A percentile compares a stretch with the other conserved stretches of the same genome.
Evolutionary conservation across 169 alveolate species (phyloP).

Genomic region (Eimeria tenella): DNA sequence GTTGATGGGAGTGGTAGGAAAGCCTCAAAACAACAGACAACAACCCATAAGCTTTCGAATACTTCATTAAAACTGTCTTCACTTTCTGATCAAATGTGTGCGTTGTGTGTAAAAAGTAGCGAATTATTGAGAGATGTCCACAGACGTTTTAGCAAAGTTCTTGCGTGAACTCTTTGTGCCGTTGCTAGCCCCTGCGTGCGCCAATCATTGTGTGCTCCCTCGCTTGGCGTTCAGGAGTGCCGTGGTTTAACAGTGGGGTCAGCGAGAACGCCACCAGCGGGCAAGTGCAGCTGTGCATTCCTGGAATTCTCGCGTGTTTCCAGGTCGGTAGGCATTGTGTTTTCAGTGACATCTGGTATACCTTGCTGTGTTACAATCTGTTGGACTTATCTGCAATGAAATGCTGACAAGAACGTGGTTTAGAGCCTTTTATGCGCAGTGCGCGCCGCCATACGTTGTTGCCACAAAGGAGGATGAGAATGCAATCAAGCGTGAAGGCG

Average conservation of each 20-base stretch:
- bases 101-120: too few relatives aligned
- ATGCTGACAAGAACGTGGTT: neutral
- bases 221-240: slow-evolving; percentile 33
- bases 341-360: neutral
- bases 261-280: slow-evolving; percentile 97
- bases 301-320: slow-evolving; percentile 98
- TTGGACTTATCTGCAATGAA: neutral
- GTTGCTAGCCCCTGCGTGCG: neutral
- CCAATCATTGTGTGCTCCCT: neutral
- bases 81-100: too few relatives aligned
- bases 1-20: too few relatives aligned
- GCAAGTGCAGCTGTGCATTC: slow-evolving; percentile 95
- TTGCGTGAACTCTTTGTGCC: too few relatives aligned
- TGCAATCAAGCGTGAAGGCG: slow-evolving; percentile 94
- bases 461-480: slow-evolving; percentile 94
- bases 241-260: slow-evolving; percentile 98
- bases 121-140: too few relatives aligned
- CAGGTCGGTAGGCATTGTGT: slow-evolving; percentile 80
- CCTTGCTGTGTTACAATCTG: neutral
- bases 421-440: slow-evolving; percentile 74
- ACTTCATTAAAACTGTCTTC: too few relatives aligned
- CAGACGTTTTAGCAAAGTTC: too few relatives aligned
- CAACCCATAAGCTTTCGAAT: too few relatives aligned
- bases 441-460: slow-evolving; percentile 96
- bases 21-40: too few relatives aligned